Percentiles rank a stretch among this genome's conserved stretches.
These are phyloP conservation scores for Inga oerstediana DNA, from an alignment of 306 rosid species.

Conservation along the genomic window DNA sequence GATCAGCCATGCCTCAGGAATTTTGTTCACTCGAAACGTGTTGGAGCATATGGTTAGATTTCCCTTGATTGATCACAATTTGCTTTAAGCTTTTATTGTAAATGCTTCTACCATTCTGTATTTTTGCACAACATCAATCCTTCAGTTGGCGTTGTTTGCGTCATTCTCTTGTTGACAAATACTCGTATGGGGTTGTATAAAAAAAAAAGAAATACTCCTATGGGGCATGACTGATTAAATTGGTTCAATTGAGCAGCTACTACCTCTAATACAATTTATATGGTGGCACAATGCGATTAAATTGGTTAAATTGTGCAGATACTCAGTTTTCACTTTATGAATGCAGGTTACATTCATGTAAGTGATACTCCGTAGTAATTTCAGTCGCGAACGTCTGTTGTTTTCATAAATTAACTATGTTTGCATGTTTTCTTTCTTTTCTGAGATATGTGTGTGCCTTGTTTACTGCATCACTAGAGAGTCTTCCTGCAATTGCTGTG, in stretches of 20 bases:
- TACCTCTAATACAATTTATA: too few relatives aligned
- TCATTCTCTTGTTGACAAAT: too few relatives aligned
- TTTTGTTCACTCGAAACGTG: background rate
- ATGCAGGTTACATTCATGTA: background rate
- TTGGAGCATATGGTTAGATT: background rate
- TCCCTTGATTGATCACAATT: background rate
- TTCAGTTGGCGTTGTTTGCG: too few relatives aligned
- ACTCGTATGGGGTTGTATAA: too few relatives aligned
- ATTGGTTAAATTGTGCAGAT: background rate
- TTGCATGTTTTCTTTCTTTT: background rate
- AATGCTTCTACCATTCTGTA: background rate
- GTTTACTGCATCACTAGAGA: background rate
- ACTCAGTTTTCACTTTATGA: background rate
- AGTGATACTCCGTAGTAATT: background rate
- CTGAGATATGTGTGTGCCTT: background rate
- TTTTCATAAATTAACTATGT: background rate
- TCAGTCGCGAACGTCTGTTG: background rate
- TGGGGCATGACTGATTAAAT: too few relatives aligned
- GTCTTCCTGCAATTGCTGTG: background rate
- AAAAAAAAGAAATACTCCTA: too few relatives aligned
- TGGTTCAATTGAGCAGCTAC: too few relatives aligned
- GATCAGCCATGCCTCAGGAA: background rate
- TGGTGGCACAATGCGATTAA: too few relatives aligned
- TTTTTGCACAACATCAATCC: too few relatives aligned
- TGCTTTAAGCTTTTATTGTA: background rate